These are phyloP conservation scores for Avicennia marina DNA, from an alignment of 257 asterid genomes.

Conservation along the genomic window DNA sequence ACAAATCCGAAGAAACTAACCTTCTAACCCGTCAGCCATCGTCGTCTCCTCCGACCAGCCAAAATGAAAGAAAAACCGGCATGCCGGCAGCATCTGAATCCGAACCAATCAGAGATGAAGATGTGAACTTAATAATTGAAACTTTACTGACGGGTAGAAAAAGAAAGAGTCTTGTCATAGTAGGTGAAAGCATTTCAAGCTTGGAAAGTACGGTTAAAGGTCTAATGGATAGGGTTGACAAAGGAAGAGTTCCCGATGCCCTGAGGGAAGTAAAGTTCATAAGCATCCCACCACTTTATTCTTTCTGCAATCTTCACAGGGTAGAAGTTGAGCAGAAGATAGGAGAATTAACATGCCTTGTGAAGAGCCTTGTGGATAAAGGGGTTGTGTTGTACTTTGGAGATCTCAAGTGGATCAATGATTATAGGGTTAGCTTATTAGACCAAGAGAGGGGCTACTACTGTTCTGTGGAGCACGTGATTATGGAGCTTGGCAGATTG, in stretches of 20 bases:
- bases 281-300: conserved; percentile 46
- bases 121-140: conserved; percentile 40
- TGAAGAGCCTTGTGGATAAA: conserved; percentile 41
- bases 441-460: conserved; percentile 38
- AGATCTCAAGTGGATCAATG: conserved; percentile 74
- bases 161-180: conserved; percentile 44
- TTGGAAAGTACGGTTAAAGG: conserved; percentile 44
- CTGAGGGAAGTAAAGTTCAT: conserved; percentile 54
- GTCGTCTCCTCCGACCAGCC: too few relatives aligned
- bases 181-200: conserved; percentile 49
- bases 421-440: conserved; percentile 39
- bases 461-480: conserved; percentile 77
- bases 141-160: conserved; percentile 22
- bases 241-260: conserved; percentile 39
- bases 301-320: conserved; percentile 48
- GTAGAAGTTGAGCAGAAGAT: conserved; percentile 62
- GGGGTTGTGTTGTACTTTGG: conserved; percentile 86
- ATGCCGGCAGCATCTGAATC: background rate
- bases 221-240: conserved; percentile 53
- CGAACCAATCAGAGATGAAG: conserved; percentile 33
- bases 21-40: too few relatives aligned
- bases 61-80: background rate
- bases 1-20: background rate
- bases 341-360: conserved; percentile 47
- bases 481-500: conserved; percentile 67